Conservation (phyloP, 2,329 filamentous ascomycete genomes). For the Aspergillus terreus region DNA sequence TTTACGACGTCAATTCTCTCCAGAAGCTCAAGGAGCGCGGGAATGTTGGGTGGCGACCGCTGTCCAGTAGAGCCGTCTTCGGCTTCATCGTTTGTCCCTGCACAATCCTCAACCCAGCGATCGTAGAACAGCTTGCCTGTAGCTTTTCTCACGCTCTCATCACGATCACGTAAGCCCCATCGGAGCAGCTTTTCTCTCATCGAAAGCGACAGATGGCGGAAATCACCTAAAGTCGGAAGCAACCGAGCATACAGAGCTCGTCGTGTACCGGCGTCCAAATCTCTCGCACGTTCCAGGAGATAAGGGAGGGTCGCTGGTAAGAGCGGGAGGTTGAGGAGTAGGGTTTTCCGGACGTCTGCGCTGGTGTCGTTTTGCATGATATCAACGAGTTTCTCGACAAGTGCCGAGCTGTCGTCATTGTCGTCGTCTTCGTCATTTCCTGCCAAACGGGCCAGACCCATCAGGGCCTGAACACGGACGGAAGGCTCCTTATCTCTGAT, state of each 20-base stretch:
- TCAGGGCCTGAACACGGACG: conserved; percentile 85
- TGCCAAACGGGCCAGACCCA: conserved; percentile 81
- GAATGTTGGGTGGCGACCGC: conserved; percentile 64
- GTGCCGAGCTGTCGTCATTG: conserved; percentile 63
- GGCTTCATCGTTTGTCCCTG: conserved; percentile 60
- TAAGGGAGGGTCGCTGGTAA: conserved; percentile 77
- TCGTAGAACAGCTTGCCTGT: conserved; percentile 86
- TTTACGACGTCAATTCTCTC: conserved; percentile 93
- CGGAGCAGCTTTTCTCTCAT: conserved; percentile 94
- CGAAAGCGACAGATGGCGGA: conserved; percentile 84
- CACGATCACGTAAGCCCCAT: conserved; percentile 90
- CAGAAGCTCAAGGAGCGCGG: conserved; percentile 83
- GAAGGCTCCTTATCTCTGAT: conserved; percentile 92
- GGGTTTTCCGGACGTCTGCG: conserved; percentile 82
- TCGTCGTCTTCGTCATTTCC: conserved; percentile 66
- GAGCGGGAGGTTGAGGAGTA: conserved; percentile 87
- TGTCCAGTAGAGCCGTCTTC: conserved; percentile 49
- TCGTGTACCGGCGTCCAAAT: conserved; percentile 79
- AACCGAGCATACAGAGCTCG: conserved; percentile 83
- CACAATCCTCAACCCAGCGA: conserved; percentile 97
- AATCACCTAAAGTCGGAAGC: conserved; percentile 85
- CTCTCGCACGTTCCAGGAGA: conserved; percentile 83
- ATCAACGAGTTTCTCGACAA: conserved; percentile 79
- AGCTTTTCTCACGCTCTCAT: conserved; percentile 90
- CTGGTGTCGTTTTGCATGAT: conserved; percentile 91